phyloP scores from a whole-genome alignment of 768 basidiomycete genomes.

The Paxillus involutus region DNA sequence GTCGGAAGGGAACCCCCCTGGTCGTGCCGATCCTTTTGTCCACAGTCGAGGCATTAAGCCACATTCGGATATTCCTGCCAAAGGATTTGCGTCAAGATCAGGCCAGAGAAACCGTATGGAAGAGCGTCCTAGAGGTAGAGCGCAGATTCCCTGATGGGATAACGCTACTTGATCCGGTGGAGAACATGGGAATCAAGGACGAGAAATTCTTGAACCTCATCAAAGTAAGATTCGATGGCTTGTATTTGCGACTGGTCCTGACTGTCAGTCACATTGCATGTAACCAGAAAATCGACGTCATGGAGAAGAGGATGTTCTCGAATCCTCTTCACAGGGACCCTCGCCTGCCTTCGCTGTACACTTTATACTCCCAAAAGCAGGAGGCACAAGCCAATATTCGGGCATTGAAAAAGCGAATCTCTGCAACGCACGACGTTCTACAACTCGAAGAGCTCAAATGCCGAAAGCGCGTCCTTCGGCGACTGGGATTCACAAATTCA shows the following conservation, averaged over 20 bases:
- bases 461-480: slow-evolving; percentile 89
- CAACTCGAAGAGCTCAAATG: slow-evolving; percentile 97
- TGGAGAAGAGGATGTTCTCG: slow-evolving; percentile 84
- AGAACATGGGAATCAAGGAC: slow-evolving; percentile 96
- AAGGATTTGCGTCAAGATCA: slow-evolving; percentile 82
- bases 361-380: slow-evolving; percentile 76
- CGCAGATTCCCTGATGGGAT: slow-evolving; percentile 88
- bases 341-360: slow-evolving; percentile 78
- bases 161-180: slow-evolving; percentile 82
- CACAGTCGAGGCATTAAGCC: slow-evolving; percentile 83
- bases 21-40: slow-evolving; percentile 88
- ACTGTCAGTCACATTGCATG: neutral
- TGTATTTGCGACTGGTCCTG: neutral
- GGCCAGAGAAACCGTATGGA: slow-evolving; percentile 83
- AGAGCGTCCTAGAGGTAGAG: slow-evolving; percentile 89
- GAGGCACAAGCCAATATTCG: slow-evolving; percentile 68
- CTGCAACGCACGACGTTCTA: slow-evolving; percentile 86
- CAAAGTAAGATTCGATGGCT: slow-evolving; percentile 48
- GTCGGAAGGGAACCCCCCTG: slow-evolving; percentile 76
- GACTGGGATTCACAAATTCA: slow-evolving; percentile 85
- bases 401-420: slow-evolving; percentile 80
- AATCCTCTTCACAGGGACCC: slow-evolving; percentile 80
- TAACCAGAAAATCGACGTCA: slow-evolving; percentile 80
- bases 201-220: slow-evolving; percentile 88
- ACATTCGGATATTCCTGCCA: slow-evolving; percentile 83